Evolutionary conservation across 495 filamentous ascomycete genomes (phyloP).

Genomic region (Talaromyces adpressus): DNA sequence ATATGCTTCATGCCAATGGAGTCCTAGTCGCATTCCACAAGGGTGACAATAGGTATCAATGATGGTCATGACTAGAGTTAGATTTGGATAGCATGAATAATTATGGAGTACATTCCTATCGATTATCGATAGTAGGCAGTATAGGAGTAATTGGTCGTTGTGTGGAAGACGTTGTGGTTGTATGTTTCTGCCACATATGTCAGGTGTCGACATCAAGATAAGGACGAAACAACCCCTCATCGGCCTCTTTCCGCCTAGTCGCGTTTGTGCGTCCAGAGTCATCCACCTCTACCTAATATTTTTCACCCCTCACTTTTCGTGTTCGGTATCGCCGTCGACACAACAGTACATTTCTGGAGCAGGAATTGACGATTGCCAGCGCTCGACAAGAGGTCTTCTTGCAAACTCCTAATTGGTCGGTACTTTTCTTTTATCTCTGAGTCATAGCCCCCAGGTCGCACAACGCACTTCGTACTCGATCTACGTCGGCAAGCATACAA

Average conservation of each 20-base stretch:
- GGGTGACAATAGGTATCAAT: not conserved
- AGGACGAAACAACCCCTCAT: not conserved
- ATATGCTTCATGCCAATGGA: not conserved
- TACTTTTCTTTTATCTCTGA: not conserved
- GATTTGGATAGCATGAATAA: too few relatives aligned
- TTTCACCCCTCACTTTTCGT: not conserved
- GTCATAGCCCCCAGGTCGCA: not conserved
- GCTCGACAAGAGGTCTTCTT: not conserved
- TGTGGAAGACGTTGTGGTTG: not conserved
- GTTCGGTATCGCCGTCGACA: not conserved
- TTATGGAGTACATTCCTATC: too few relatives aligned
- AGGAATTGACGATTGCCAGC: not conserved
- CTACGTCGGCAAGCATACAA: not conserved
- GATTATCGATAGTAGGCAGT: not conserved
- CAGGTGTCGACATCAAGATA: not conserved
- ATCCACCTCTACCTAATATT: not conserved
- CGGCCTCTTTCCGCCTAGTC: not conserved
- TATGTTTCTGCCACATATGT: not conserved
- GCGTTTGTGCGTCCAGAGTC: not conserved
- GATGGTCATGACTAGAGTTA: too few relatives aligned
- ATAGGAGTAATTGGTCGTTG: not conserved
- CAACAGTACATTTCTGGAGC: not conserved
- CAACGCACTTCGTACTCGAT: not conserved
- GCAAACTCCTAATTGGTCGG: not conserved
- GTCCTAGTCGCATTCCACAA: not conserved